Percentiles rank a stretch among this genome's conserved stretches.
These are phyloP conservation scores for Lachancea dasiensis DNA, from an alignment of 805 yeast species.

Conservation along the genomic window DNA sequence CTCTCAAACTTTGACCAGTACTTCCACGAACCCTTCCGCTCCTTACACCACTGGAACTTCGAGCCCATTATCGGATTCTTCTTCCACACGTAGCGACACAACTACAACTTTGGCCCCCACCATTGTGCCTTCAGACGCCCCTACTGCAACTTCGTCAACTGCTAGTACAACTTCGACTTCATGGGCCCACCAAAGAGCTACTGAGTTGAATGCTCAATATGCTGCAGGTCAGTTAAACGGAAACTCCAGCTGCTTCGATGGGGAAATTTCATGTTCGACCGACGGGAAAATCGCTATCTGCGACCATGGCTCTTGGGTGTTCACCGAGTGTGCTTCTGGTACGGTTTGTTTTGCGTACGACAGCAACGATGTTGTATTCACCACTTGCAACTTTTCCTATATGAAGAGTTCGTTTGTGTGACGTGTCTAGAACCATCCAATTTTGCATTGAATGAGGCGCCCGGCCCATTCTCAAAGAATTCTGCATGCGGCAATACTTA, in stretches of 20 bases:
- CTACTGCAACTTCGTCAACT: conserved; percentile 10
- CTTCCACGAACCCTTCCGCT: background rate
- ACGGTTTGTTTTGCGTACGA: conserved; percentile 55
- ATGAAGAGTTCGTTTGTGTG: conserved; percentile 30
- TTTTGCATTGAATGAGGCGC: conserved; percentile 1
- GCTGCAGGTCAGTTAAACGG: conserved; percentile 40
- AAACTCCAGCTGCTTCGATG: conserved; percentile 41
- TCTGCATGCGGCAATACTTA: background rate
- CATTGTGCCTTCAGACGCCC: conserved; percentile 8
- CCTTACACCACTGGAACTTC: background rate
- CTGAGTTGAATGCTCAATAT: conserved; percentile 41
- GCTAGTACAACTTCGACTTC: conserved; percentile 20
- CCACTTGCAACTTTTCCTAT: conserved; percentile 43
- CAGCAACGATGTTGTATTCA: conserved; percentile 37
- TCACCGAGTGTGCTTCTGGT: conserved; percentile 52
- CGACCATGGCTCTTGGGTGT: conserved; percentile 52
- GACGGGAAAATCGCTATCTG: conserved; percentile 52
- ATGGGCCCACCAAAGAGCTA: conserved; percentile 38
- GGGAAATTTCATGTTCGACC: conserved; percentile 46
- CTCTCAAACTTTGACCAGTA: background rate
- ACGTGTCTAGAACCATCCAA: conserved; percentile 16
- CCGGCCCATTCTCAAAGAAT: background rate
- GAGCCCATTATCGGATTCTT: background rate
- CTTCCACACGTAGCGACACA: background rate
- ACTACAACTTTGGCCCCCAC: conserved; percentile 12